These are phyloP conservation scores for Mycena galopus DNA, from an alignment of 768 basidiomycete genomes.

Conservation along the genomic window DNA sequence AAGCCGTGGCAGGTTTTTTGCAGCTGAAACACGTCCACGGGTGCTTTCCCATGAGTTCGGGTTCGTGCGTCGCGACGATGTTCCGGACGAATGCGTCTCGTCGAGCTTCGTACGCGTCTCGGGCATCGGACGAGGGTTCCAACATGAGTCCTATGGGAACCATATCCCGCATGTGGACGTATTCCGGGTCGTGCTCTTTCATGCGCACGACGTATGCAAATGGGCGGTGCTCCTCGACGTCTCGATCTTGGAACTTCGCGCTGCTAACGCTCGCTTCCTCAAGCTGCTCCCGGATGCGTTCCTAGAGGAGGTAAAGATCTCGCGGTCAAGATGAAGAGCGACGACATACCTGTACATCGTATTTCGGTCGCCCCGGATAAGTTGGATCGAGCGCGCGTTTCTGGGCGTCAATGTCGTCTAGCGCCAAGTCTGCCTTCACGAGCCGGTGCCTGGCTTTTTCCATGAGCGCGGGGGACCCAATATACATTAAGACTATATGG, in stretches of 20 bases:
- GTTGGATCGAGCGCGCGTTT: conserved; percentile 13
- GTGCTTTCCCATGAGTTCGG: conserved; percentile 27
- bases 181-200: conserved; percentile 19
- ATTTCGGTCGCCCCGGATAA: conserved; percentile 24
- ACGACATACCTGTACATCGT: conserved; percentile 20
- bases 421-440: conserved; percentile 9
- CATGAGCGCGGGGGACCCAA: background rate
- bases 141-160: conserved; percentile 16
- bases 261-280: conserved; percentile 10
- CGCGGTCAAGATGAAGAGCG: background rate
- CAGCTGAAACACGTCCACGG: conserved; percentile 26
- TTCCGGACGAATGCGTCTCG: conserved; percentile 27
- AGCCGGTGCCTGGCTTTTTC: conserved; percentile 21
- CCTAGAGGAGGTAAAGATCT: background rate
- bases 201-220: conserved; percentile 28
- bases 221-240: conserved; percentile 25
- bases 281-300: conserved; percentile 24
- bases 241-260: conserved; percentile 6
- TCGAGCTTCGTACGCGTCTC: background rate
- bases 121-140: background rate
- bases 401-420: conserved; percentile 26
- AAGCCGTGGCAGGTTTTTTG: conserved; percentile 14
- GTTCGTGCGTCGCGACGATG: conserved; percentile 21
- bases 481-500: conserved; percentile 20
- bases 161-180: conserved; percentile 33